Conservation (phyloP, 352 stramenopile species). For the Phytophthora cryptogea region DNA sequence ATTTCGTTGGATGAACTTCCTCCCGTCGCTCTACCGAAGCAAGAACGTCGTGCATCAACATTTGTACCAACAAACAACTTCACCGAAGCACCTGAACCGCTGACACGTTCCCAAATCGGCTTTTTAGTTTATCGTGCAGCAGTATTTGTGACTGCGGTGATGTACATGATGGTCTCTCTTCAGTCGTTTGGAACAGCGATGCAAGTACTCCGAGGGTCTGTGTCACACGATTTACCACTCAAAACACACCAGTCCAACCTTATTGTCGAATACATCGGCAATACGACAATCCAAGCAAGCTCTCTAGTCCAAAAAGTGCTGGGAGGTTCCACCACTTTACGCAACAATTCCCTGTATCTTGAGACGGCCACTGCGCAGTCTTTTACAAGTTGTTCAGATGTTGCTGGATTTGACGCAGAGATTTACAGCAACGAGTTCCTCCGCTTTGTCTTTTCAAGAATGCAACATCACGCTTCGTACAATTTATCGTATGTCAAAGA, state of each 20-base stretch:
- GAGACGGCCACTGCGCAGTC: slow-evolving; percentile 23
- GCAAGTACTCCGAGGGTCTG: slow-evolving; percentile 18
- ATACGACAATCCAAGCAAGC: slow-evolving; percentile 31
- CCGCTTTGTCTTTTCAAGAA: slow-evolving; percentile 26
- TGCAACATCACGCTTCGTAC: slow-evolving; percentile 25
- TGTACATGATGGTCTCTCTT: slow-evolving; percentile 29
- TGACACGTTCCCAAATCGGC: slow-evolving; percentile 12
- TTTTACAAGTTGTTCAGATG: slow-evolving; percentile 27
- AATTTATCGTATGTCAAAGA: slow-evolving; percentile 34
- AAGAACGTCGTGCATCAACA: background rate
- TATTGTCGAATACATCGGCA: slow-evolving; percentile 36
- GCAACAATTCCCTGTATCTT: slow-evolving; percentile 49
- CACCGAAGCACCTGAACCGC: slow-evolving; percentile 4
- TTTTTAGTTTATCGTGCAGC: slow-evolving; percentile 25
- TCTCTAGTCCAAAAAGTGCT: slow-evolving; percentile 35
- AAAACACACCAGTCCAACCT: slow-evolving; percentile 20
- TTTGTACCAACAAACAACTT: slow-evolving; percentile 4
- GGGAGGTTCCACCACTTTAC: slow-evolving; percentile 23
- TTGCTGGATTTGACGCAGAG: slow-evolving; percentile 8
- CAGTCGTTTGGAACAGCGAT: slow-evolving; percentile 19
- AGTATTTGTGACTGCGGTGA: slow-evolving; percentile 21
- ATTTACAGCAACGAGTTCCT: slow-evolving; percentile 43
- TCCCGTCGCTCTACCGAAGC: background rate
- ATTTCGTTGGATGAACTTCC: slow-evolving; percentile 1
- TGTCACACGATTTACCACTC: slow-evolving; percentile 24